Percentiles rank a stretch among this genome's conserved stretches.
These are phyloP conservation scores for Solanum sparsipilum DNA, from an alignment of 257 asterid genomes.

Conservation along the genomic window DNA sequence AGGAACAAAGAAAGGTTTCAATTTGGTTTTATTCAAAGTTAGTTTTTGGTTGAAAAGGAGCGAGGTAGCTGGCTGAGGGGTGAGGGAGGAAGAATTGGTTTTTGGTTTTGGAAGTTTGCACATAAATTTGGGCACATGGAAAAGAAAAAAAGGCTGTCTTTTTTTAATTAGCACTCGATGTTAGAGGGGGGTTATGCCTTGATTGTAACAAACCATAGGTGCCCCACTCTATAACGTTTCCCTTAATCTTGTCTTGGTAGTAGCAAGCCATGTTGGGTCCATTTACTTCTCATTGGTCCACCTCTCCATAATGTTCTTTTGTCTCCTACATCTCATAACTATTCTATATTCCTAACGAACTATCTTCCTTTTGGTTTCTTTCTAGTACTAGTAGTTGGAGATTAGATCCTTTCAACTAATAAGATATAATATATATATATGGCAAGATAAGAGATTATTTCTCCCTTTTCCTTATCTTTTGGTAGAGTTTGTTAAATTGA, in stretches of 20 bases:
- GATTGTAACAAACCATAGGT: conserved; percentile 64
- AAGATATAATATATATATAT: not conserved
- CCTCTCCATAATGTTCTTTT: not conserved
- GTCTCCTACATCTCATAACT: not conserved
- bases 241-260: conserved; percentile 61
- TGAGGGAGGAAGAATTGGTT: not conserved
- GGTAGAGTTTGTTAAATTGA: not conserved
- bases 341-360: not conserved
- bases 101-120: conserved; percentile 55
- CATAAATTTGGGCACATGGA: conserved; percentile 71
- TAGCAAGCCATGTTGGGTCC: conserved; percentile 67
- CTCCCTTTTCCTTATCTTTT: not conserved
- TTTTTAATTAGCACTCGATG: conserved; percentile 18
- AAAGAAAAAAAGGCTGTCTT: conserved; percentile 43
- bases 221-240: conserved; percentile 44
- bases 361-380: not conserved
- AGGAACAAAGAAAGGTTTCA: too few relatives aligned
- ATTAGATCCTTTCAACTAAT: not conserved
- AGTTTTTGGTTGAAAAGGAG: not conserved
- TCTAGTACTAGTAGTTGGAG: not conserved
- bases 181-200: conserved; percentile 51
- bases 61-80: too few relatives aligned
- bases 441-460: not conserved
- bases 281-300: conserved; percentile 29
- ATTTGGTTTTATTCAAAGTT: too few relatives aligned